These are phyloP conservation scores for Gracilaria domingensis DNA, from an alignment of 23 red algal genomes.

Conservation along the genomic window DNA sequence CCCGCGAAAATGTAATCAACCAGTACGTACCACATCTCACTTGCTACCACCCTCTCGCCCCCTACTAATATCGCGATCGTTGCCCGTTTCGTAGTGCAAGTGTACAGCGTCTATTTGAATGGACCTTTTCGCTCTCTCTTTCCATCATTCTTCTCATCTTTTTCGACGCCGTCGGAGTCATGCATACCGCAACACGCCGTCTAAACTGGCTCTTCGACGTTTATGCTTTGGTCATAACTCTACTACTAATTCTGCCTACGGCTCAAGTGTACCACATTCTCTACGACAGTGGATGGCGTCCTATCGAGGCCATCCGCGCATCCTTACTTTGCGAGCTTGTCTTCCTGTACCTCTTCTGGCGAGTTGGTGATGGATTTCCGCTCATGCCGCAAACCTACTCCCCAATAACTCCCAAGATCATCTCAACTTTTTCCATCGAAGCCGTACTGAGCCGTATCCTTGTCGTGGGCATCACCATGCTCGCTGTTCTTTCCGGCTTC, in stretches of 20 bases:
- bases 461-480: conserved; percentile 83
- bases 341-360: conserved; percentile 71
- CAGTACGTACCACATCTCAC: conserved; percentile 42
- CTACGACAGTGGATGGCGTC: conserved; percentile 47
- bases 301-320: conserved; percentile 41
- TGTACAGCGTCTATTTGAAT: conserved; percentile 72
- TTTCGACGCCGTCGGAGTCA: conserved; percentile 69
- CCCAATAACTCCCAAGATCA: conserved; percentile 5
- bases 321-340: conserved; percentile 51
- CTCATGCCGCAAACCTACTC: conserved; percentile 36
- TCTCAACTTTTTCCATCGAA: conserved; percentile 60
- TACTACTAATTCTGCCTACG: conserved; percentile 65
- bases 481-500: conserved; percentile 79
- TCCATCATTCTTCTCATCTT: conserved; percentile 78
- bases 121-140: conserved; percentile 75
- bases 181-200: conserved; percentile 71
- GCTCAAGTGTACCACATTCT: conserved; percentile 79
- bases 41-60: neutral
- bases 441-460: conserved; percentile 71
- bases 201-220: conserved; percentile 74
- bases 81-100: conserved; percentile 50
- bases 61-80: conserved; percentile 11
- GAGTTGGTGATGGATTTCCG: conserved; percentile 67
- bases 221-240: conserved; percentile 70
- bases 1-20: conserved; percentile 59